These are phyloP conservation scores for Ecytonucleospora hepatopenaei DNA, from an alignment of 371 early-diverging fungal species.

Conservation along the genomic window DNA sequence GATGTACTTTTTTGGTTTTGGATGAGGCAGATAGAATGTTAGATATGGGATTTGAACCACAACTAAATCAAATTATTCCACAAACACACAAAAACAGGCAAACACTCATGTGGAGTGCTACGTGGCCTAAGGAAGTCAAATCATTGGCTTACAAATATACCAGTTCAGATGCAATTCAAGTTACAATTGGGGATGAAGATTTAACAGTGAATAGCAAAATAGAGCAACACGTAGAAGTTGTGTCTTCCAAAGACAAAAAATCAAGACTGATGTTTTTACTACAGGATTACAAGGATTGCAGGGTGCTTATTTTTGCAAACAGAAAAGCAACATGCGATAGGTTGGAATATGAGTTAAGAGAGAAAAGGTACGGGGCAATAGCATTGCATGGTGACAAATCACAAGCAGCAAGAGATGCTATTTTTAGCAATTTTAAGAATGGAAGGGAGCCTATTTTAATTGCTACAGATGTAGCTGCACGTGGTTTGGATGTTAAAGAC, in stretches of 20 bases:
- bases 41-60: constrained; percentile 98
- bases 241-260: constrained; percentile 74
- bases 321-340: constrained; percentile 93
- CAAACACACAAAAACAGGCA: constrained; percentile 92
- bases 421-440: constrained; percentile 77
- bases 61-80: constrained; percentile 89
- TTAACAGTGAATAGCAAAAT: constrained; percentile 89
- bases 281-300: constrained; percentile 60
- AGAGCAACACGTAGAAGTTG: constrained; percentile 80
- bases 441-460: constrained; percentile 80
- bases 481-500: constrained; percentile 95
- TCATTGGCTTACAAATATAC: constrained; percentile 77
- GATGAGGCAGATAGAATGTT: constrained; percentile 97
- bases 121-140: constrained; percentile 94
- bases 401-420: constrained; percentile 92
- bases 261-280: constrained; percentile 77
- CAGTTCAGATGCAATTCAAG: constrained; percentile 78
- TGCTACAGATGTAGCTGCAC: constrained; percentile 97
- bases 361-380: constrained; percentile 83
- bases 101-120: constrained; percentile 98
- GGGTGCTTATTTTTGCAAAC: constrained; percentile 85
- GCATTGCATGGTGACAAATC: constrained; percentile 97
- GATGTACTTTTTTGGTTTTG: constrained; percentile 87
- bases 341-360: constrained; percentile 71
- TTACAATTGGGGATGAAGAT: constrained; percentile 89